Evolutionary conservation across 2,329 filamentous ascomycete species (phyloP), one percentile per base, ranked within the genome.

Genomic region (Leptographium galeiforme): DNA sequence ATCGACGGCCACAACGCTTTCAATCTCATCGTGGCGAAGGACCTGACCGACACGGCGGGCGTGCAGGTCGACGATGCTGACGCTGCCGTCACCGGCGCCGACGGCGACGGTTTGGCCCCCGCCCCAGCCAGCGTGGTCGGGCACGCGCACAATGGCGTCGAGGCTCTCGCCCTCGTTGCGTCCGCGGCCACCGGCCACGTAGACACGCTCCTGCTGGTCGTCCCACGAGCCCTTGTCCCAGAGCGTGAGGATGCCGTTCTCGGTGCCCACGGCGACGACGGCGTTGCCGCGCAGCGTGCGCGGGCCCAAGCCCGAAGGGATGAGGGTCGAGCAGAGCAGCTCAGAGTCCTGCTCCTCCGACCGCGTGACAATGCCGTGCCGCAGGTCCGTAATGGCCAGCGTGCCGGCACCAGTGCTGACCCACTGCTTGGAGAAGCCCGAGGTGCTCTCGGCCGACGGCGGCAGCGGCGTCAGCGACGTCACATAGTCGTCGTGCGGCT

Each of bases 221-320:
- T 95, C 90, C 91, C 93, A 97, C 1, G 87, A 81, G 1, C 91
- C 91, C 60, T 85, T 85, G 67, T 98, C 91, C 90, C 93, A 98
- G 8, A 97, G 71, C 6, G 90, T 96, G 57, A 97, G 67, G 1
- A 96, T 81, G 4, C 93, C 93, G 44, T 80, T 84, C 18, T 81
- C 84, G 32, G 77, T 81, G 25, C 87, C 88, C 39, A 87, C 85
- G 0, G 89, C 87, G 3, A 93, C 67, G 4, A 93, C 76, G 6
- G 88, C 88, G 48, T 87, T 85, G 61, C 81, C 84, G 40, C 76
- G 70, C 56, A 78, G 75, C 57, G 72, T 72, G 64, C 81, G 82
- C 34, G 84, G 82, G 0, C 86, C 81, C 56, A 95, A 69, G 0
- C 89, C 89, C 2, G 60, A 59, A 0, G 83, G 78, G 18, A 97